A percentile compares a stretch with the other conserved stretches of the same genome.
Evolutionary conservation across 805 yeast species (phyloP).

Genomic region (Millerozyma miso): DNA sequence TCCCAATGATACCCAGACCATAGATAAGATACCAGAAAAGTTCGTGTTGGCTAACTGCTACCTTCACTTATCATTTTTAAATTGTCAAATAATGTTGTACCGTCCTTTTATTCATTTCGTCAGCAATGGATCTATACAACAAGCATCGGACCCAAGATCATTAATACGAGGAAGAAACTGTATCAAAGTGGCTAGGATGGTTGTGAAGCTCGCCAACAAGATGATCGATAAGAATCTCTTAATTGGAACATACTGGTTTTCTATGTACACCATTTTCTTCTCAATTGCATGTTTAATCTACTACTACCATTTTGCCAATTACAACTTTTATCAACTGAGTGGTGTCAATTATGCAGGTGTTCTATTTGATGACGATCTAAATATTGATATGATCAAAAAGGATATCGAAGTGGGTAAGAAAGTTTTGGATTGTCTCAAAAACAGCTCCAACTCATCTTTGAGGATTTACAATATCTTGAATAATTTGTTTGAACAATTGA

Average conservation of each 20-base stretch:
- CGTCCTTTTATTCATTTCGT: constrained; percentile 86
- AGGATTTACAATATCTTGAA: constrained; percentile 78
- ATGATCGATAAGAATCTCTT: constrained; percentile 69
- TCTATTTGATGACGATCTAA: constrained; percentile 41
- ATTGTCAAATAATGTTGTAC: constrained; percentile 76
- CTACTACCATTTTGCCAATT: constrained; percentile 58
- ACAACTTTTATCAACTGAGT: constrained; percentile 16
- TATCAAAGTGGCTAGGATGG: constrained; percentile 77
- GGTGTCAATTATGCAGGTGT: constrained; percentile 43
- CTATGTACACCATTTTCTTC: constrained; percentile 83
- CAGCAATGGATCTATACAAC: constrained; percentile 46
- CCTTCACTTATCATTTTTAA: constrained; percentile 65
- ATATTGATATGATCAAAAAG: constrained; percentile 55
- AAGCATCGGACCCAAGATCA: constrained; percentile 50
- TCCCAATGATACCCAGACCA: constrained; percentile 34
- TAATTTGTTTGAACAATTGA: constrained; percentile 74
- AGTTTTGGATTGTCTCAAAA: constrained; percentile 66
- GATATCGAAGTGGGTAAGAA: constrained; percentile 83
- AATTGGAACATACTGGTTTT: constrained; percentile 88
- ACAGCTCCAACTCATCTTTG: constrained; percentile 70
- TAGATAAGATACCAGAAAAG: constrained; percentile 39
- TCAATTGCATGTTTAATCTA: constrained; percentile 83
- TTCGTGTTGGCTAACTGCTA: constrained; percentile 73
- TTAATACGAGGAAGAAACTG: constrained; percentile 76
- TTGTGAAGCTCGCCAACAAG: constrained; percentile 74